Evolutionary conservation across 1,284 basidiomycete species (phyloP).

Genomic region (Fomes fomentarius): DNA sequence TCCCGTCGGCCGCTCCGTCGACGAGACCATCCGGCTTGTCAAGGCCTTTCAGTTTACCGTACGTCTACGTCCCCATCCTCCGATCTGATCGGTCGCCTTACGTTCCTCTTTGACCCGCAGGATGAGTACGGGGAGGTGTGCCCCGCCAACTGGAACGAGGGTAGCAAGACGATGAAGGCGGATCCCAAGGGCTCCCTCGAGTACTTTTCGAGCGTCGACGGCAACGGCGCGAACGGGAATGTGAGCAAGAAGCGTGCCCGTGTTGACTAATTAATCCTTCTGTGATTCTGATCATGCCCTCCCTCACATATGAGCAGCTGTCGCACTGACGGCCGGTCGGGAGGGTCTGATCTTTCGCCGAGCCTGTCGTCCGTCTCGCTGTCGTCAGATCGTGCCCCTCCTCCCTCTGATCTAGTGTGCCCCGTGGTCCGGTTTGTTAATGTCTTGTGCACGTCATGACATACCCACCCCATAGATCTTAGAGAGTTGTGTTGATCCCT

Average conservation of each 20-base stretch:
- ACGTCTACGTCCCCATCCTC: conserved; percentile 27
- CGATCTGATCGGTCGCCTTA: background rate
- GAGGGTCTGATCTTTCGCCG: conserved; percentile 27
- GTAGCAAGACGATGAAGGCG: conserved; percentile 77
- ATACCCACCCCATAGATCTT: conserved; percentile 17
- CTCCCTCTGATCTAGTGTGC: conserved; percentile 16
- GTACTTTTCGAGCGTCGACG: conserved; percentile 61
- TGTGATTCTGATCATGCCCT: conserved; percentile 23
- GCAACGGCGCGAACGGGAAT: conserved; percentile 34
- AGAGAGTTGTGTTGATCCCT: conserved; percentile 16
- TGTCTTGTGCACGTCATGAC: conserved; percentile 3
- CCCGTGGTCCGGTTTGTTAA: conserved; percentile 6
- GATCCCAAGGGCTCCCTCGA: conserved; percentile 74
- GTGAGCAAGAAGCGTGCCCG: conserved; percentile 40
- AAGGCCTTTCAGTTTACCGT: conserved; percentile 92
- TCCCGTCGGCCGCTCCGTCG: conserved; percentile 89
- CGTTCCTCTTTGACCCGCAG: conserved; percentile 40
- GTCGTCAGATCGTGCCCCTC: conserved; percentile 20
- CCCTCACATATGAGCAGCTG: conserved; percentile 19
- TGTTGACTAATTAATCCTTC: conserved; percentile 30
- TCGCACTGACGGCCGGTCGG: conserved; percentile 23
- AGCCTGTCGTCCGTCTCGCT: conserved; percentile 18
- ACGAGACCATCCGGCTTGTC: conserved; percentile 86
- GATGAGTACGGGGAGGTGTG: conserved; percentile 90
- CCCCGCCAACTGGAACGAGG: conserved; percentile 86